These are phyloP conservation scores for Phytophthora litchii DNA, from an alignment of 352 stramenopile genomes.

Conservation along the genomic window DNA sequence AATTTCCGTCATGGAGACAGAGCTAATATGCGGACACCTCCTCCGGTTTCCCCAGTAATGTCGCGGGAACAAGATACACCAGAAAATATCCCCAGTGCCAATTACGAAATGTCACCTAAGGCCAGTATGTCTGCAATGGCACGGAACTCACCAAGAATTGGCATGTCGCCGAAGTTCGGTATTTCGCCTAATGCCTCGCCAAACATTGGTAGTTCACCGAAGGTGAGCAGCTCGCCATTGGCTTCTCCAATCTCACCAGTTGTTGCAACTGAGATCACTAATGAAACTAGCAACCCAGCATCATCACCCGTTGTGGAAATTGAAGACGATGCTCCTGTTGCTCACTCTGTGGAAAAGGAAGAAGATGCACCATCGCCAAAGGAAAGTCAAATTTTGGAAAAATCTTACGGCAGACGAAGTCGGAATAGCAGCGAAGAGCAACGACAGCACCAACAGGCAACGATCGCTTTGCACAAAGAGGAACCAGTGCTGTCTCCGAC, in stretches of 20 bases:
- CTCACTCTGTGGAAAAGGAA: constrained; percentile 11
- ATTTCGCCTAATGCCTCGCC: constrained; percentile 22
- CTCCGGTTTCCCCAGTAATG: constrained; percentile 30
- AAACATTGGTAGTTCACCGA: constrained; percentile 32
- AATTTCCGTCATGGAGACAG: constrained; percentile 26
- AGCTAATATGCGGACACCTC: constrained; percentile 19
- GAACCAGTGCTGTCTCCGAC: constrained; percentile 29
- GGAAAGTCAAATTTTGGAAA: constrained; percentile 15
- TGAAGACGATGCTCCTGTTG: constrained; percentile 6
- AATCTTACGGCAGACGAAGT: constrained; percentile 21
- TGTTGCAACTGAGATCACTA: constrained; percentile 13
- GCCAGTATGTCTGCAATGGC: constrained; percentile 11
- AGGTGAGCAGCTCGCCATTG: constrained; percentile 38
- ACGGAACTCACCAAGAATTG: constrained; percentile 25
- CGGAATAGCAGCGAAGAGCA: constrained; percentile 38
- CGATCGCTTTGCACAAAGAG: constrained; percentile 22
- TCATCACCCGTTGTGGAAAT: constrained; percentile 8
- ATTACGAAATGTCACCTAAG: constrained; percentile 34
- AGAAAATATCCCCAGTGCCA: constrained; percentile 17
- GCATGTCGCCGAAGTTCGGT: constrained; percentile 23
- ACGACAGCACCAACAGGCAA: constrained; percentile 8
- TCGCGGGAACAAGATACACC: constrained; percentile 14
- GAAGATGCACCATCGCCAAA: constrained; percentile 6
- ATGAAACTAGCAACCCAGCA: constrained; percentile 8
- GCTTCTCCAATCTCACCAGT: constrained; percentile 27